Percentiles rank a stretch among this genome's conserved stretches.
These are phyloP conservation scores for Omphalea diandra DNA, from an alignment of 441 rosid genomes.

Conservation along the genomic window DNA sequence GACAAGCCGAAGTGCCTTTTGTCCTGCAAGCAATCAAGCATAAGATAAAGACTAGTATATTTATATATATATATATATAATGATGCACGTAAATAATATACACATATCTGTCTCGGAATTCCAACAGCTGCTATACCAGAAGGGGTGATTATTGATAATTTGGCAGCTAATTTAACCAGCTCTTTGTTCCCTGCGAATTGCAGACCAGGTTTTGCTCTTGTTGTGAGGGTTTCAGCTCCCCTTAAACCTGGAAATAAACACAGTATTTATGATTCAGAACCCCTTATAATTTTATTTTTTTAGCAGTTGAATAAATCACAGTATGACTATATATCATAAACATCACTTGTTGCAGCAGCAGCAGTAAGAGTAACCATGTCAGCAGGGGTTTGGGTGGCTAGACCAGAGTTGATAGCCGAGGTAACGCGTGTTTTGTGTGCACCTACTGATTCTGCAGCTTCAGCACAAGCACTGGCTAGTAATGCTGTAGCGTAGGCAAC, in stretches of 20 bases:
- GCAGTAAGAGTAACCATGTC: constrained; percentile 17
- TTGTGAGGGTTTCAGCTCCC: constrained; percentile 17
- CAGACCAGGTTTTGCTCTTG: constrained; percentile 1
- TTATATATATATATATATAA: background rate
- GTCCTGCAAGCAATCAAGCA: constrained; percentile 1
- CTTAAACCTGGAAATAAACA: constrained; percentile 9
- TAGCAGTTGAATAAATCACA: background rate
- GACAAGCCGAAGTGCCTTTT: constrained; percentile 8
- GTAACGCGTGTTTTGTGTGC: constrained; percentile 1
- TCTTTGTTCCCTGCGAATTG: constrained; percentile 8
- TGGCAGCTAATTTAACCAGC: constrained; percentile 5
- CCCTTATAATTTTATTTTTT: background rate
- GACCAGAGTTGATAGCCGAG: constrained; percentile 17
- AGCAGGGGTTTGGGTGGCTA: constrained; percentile 8
- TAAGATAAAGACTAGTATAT: no score
- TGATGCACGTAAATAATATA: background rate
- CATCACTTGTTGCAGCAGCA: constrained; percentile 19
- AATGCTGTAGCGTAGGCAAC: constrained; percentile 17
- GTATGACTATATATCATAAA: background rate
- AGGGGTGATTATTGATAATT: constrained; percentile 11
- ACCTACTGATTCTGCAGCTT: constrained; percentile 18
- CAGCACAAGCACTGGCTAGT: constrained; percentile 21
- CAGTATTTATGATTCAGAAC: background rate
- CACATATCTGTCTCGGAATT: no score
- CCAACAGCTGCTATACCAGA: constrained; percentile 1